Evolutionary conservation across 257 asterid species (phyloP), one percentile per base, ranked within the genome.

Genomic region (Rubia yunnanensis): DNA sequence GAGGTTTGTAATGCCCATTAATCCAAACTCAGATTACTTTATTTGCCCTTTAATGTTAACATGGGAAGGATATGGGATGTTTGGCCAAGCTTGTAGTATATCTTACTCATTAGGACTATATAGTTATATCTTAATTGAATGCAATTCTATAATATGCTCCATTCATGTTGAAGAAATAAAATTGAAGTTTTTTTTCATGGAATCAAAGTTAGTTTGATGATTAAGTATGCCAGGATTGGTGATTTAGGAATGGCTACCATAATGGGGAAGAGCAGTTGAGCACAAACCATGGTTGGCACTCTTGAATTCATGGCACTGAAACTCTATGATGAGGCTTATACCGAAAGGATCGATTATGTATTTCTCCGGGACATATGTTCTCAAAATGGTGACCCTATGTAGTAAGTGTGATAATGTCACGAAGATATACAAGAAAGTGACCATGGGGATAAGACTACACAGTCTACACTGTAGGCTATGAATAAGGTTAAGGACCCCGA

Each of bases 281-380:
- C 91, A 5, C 91, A 79, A 69, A 82, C 95, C 0, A 31, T 89
- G 28, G 79, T 89, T 22, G 96, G 96, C 67, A 86, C 96, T 27
- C 96, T 94, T 1, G 96, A 89, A 66, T 89, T 86, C 81, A 89
- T 86, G 94, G 96, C 95, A 35, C 95, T 91, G 0, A 95, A 89
- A 74, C 78, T 86, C 1, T 89, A 86, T 7, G 96, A 89, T 0
- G 95, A 89, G 77, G 70, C 86, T 35, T 89, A 89, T 8, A 89
- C 85, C 0, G 96, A 89, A 78, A 54, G 68, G 24, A 69, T 89
- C 0, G 95, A 89, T n/a, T 34, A 86, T 89, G 59, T 89, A 86
- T 56, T 80, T 95, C 10, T 89, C 86, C 1, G 96, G 95, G 10
- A 85, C 85, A 95, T 89, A 95, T 73, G 70, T 89, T 78, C 88